Percentiles rank a stretch among this genome's conserved stretches.
Evolutionary conservation across 805 yeast species (phyloP).

Genomic region (Kuraishia ogatae): DNA sequence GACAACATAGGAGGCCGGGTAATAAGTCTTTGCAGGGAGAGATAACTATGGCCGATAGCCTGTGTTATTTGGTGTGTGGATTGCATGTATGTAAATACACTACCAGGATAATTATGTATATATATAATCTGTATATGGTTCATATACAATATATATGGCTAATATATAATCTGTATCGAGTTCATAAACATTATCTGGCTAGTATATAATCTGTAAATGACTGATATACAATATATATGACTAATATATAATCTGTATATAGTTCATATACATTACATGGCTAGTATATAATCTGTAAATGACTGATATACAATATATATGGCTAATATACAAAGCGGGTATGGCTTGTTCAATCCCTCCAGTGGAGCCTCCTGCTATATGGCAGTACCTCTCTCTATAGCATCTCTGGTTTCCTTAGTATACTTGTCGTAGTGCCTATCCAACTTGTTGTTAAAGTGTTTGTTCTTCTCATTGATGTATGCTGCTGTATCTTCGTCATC

Average conservation of each 20-base stretch:
- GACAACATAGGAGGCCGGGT: slow-evolving; percentile 1
- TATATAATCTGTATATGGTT: too few relatives aligned
- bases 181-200: too few relatives aligned
- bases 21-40: background rate
- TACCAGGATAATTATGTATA: background rate
- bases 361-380: slow-evolving; percentile 4
- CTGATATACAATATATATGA: background rate
- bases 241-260: too few relatives aligned
- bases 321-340: too few relatives aligned
- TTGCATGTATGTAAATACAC: background rate
- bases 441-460: slow-evolving; percentile 64
- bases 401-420: slow-evolving; percentile 13
- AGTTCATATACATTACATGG: too few relatives aligned
- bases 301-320: background rate
- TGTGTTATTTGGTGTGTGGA: background rate
- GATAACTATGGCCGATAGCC: background rate
- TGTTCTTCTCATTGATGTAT: slow-evolving; percentile 63
- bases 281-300: too few relatives aligned
- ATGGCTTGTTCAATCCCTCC: too few relatives aligned
- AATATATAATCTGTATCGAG: too few relatives aligned
- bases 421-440: slow-evolving; percentile 43
- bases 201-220: too few relatives aligned
- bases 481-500: slow-evolving; percentile 27
- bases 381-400: slow-evolving; percentile 14
- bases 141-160: too few relatives aligned